Evolutionary conservation across 2,329 filamentous ascomycete species (phyloP), one percentile per base, ranked within the genome.

Genomic region (Trichoderma sp.): DNA sequence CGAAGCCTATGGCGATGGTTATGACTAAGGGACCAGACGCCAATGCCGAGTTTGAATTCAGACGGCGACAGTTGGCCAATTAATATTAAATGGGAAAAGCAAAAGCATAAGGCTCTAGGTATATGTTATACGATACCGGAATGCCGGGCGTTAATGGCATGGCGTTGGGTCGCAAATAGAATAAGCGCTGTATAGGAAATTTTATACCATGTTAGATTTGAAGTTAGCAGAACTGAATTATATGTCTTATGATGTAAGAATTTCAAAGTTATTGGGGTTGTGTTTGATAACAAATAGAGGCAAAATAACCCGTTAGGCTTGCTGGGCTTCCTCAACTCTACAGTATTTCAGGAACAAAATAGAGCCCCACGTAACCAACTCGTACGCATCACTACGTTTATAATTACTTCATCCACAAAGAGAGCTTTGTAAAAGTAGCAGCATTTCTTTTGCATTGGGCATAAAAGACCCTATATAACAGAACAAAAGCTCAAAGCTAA

Each of bases 1-100:
- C 83, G 55, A 78, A 77, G 75, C 78, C 76, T 47, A 84, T 80
- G 78, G 78, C 77, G 64, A 75, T 79, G 75, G 79, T 79, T 73
- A 84, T 78, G 81, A 82, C 73, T 77, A 86, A 83, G 77, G 82
- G 77, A 55, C 82, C 75, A 39, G 81, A 74, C 80, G 84, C 79
- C 4, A 79, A 83, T 17, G 80, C 78, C 0, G 80, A 84, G 73
- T 73, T 85, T 5, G 76, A 84, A 69, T 85, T 84, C 68, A 77
- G 79, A 68, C 77, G 78, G 77, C 79, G 82, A 57, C 77, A 76
- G 4, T 65, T 75, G 58, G 74, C 58, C 32, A 70, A 64, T 72
- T 78, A 68, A 73, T 47, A 65, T 6, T 8, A 39, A 28, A 12
- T 9, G 8, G 23, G 23, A 0, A 66, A 71, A 28, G 55, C 26